Conservation (phyloP, 805 yeast species). For the Torulaspora franciscae region DNA sequence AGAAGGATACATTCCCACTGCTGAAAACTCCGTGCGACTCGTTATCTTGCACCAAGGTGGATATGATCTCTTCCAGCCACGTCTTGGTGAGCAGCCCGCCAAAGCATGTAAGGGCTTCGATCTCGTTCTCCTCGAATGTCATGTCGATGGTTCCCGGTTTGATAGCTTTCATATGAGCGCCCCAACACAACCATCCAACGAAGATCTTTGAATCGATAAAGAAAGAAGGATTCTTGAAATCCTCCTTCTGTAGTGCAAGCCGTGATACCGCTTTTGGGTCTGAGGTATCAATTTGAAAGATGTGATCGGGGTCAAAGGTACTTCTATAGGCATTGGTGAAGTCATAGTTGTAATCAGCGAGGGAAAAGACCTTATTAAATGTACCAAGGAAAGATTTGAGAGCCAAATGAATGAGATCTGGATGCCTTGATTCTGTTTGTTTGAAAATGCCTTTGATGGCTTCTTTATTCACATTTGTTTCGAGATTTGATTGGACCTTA, state of each 20-base stretch:
- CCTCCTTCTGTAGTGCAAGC: constrained; percentile 51
- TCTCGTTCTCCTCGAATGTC: constrained; percentile 42
- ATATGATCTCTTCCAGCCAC: constrained; percentile 53
- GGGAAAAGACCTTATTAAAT: constrained; percentile 41
- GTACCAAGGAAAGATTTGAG: constrained; percentile 56
- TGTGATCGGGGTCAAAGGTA: constrained; percentile 41
- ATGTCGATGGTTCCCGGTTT: constrained; percentile 31
- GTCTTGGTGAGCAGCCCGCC: constrained; percentile 46
- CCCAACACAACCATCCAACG: constrained; percentile 78
- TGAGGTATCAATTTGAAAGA: constrained; percentile 43
- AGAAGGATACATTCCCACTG: constrained; percentile 56
- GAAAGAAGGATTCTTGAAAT: constrained; percentile 43
- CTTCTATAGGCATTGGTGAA: constrained; percentile 40
- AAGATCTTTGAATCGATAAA: constrained; percentile 54
- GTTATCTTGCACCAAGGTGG: constrained; percentile 57
- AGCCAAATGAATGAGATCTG: constrained; percentile 56
- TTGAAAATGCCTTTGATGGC: constrained; percentile 43
- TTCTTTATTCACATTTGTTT: constrained; percentile 40
- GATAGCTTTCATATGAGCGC: constrained; percentile 44
- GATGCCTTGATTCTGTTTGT: constrained; percentile 59
- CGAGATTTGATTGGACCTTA: constrained; percentile 50
- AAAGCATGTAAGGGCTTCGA: constrained; percentile 38
- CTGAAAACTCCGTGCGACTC: constrained; percentile 65
- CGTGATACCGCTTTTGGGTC: constrained; percentile 35
- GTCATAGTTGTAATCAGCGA: constrained; percentile 47